These are phyloP conservation scores for Neonectria ditissima DNA, from an alignment of 2,329 filamentous ascomycete species.

Conservation along the genomic window DNA sequence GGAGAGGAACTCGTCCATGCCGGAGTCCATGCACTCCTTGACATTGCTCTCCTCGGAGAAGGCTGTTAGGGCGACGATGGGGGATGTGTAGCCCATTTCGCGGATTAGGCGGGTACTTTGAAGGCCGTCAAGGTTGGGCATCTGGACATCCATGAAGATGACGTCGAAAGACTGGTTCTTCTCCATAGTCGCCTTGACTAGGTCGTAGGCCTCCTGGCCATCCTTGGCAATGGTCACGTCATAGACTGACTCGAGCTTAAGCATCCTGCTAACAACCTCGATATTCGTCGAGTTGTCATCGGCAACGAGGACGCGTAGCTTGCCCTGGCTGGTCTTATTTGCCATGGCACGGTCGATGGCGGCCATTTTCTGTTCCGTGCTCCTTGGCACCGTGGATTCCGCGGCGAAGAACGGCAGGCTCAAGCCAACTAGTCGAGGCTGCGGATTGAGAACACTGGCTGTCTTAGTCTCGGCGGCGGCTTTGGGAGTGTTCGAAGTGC, in stretches of 20 bases:
- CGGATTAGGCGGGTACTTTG: conserved; percentile 88
- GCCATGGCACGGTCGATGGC: conserved; percentile 74
- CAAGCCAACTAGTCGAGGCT: conserved; percentile 84
- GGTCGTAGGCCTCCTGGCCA: conserved; percentile 87
- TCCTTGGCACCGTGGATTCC: conserved; percentile 49
- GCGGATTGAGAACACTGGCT: conserved; percentile 66
- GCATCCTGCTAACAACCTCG: conserved; percentile 70
- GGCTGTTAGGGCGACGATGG: conserved; percentile 90
- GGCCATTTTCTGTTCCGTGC: conserved; percentile 70
- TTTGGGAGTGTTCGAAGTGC: conserved; percentile 44
- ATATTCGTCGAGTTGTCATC: conserved; percentile 74
- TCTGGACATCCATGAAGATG: conserved; percentile 96
- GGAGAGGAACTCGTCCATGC: conserved; percentile 90
- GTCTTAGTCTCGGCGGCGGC: conserved; percentile 47
- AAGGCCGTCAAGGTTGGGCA: conserved; percentile 92
- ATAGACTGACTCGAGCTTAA: conserved; percentile 83
- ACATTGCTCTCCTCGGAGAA: conserved; percentile 93
- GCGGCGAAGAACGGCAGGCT: conserved; percentile 83
- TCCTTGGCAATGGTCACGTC: conserved; percentile 91
- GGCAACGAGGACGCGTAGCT: conserved; percentile 85
- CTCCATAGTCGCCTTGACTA: conserved; percentile 85
- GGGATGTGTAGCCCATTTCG: conserved; percentile 85
- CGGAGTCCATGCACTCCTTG: conserved; percentile 85
- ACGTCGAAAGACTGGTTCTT: conserved; percentile 80
- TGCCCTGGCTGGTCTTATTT: conserved; percentile 68